Evolutionary conservation across 495 filamentous ascomycete genomes (phyloP).

Genomic region (Penicillium paxilli): DNA sequence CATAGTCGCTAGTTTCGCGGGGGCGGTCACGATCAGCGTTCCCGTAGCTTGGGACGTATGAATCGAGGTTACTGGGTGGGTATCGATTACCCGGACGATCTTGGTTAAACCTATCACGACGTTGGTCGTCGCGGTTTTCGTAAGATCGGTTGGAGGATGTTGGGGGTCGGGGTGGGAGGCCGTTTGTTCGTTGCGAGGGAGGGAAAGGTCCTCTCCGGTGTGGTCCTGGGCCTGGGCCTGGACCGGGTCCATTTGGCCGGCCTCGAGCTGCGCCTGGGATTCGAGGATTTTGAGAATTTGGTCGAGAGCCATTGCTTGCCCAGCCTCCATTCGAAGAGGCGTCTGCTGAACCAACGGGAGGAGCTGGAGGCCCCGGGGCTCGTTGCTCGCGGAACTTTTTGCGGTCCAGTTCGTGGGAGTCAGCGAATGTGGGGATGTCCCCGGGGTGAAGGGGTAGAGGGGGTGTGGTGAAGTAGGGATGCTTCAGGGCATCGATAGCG

Average conservation of each 20-base stretch:
- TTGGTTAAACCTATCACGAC: slow-evolving; percentile 31
- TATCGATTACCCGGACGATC: slow-evolving; percentile 24
- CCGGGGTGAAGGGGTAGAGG: slow-evolving; percentile 79
- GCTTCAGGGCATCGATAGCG: slow-evolving; percentile 89
- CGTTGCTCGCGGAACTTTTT: slow-evolving; percentile 81
- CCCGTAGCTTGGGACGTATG: slow-evolving; percentile 41
- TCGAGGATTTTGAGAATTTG: slow-evolving; percentile 33
- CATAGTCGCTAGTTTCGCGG: slow-evolving; percentile 23
- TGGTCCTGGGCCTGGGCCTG: background rate
- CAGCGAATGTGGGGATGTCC: slow-evolving; percentile 85
- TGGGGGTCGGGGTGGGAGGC: slow-evolving; percentile 44
- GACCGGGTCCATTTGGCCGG: slow-evolving; percentile 18
- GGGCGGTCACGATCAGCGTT: slow-evolving; percentile 29
- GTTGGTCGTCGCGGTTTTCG: slow-evolving; percentile 28
- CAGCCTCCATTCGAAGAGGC: slow-evolving; percentile 67
- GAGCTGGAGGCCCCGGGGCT: slow-evolving; percentile 79
- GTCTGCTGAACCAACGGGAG: slow-evolving; percentile 84
- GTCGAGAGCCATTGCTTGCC: slow-evolving; percentile 33
- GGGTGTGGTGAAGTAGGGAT: slow-evolving; percentile 81
- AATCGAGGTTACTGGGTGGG: slow-evolving; percentile 35
- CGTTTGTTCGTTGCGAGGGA: slow-evolving; percentile 30
- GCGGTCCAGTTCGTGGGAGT: slow-evolving; percentile 93
- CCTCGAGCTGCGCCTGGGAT: slow-evolving; percentile 34
- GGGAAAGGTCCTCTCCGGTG: slow-evolving; percentile 26
- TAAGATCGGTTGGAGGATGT: slow-evolving; percentile 30